These are phyloP conservation scores for Lipomyces yamadae DNA, from an alignment of 805 yeast genomes.

Conservation along the genomic window DNA sequence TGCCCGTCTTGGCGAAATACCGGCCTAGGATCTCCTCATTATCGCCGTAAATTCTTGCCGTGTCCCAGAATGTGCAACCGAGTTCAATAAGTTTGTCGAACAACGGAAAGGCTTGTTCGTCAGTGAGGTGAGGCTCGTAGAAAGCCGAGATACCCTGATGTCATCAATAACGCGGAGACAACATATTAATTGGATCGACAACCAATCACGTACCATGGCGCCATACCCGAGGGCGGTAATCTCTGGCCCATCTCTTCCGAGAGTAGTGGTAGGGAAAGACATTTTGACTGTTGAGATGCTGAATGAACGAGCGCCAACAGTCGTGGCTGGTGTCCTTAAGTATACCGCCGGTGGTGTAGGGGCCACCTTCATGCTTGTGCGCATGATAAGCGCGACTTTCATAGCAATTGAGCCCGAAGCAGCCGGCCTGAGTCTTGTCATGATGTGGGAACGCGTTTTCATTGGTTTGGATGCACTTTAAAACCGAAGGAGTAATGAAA, in stretches of 20 bases:
- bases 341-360: not conserved
- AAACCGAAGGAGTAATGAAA: no score
- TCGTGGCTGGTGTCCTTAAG: not conserved
- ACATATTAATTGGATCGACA: not conserved
- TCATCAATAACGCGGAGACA: not conserved
- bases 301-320: not conserved
- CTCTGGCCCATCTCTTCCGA: conserved; percentile 30
- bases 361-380: not conserved
- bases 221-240: conserved; percentile 33
- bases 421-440: not conserved
- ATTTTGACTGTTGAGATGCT: conserved; percentile 4
- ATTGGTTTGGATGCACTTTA: no score
- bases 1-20: conserved; percentile 56
- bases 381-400: not conserved
- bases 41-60: conserved; percentile 70
- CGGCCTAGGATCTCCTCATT: conserved; percentile 61
- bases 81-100: conserved; percentile 56
- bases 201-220: conserved; percentile 24
- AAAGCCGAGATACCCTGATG: conserved; percentile 36
- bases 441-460: not conserved
- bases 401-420: not conserved
- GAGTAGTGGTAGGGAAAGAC: conserved; percentile 20
- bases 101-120: conserved; percentile 56
- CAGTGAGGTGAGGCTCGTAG: conserved; percentile 39
- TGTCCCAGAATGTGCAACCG: conserved; percentile 60